Base-by-base conservation (phyloP, 306 rosid genomes). In the Pterocarpus santalinus region DNA sequence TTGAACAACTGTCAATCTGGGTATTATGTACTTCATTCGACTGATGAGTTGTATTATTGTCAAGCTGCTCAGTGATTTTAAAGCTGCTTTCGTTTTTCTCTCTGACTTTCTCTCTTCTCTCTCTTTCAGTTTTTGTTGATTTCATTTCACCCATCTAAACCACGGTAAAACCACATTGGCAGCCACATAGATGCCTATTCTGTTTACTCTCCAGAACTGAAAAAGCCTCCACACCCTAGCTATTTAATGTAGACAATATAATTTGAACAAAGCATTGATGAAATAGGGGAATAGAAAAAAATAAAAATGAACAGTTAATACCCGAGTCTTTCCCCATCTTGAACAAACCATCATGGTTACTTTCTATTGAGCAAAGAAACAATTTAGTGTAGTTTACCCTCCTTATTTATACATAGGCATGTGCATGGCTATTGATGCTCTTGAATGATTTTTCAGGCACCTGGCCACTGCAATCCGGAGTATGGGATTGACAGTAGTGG, bases 401-500 rank as follows among this genome's bases (percentile, higher is more conserved):
- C 28, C 28, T 22, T 22, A 22, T 22, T 22, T 22, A 22, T 22
- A 22, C 28, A 22, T 22, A 22, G 28, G 28, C 28, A 22, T 22
- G 28, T 1, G 28, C 28, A 22, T 22, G 28, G 28, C 28, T 22
- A 22, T 22, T 77, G 22, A 49, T 52, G 9, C 61, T 15, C 7
- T 12, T 61, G 47, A 36, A 28, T 36, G 6, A 43, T 43, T 0
- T 78, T 75, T 32, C 81, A 92, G 97, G 92, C 80, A 36, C 84
- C 86, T 43, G 81, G 80, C 57, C 81, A 82, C 82, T 80, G 82
- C 85, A 75, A 86, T 51, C 88, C 85, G 34, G 97, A 96, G 75
- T 87, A 87, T 53, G 89, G 88, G 83, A 88, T 80, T 36, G 92
- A 92, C 43, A 88, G 90, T 8, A 81, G 90, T 5, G 93, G 98